Evolutionary conservation across 176 grass and related monocot genomes (phyloP).

Genomic region (Aegilops sharonensis): DNA sequence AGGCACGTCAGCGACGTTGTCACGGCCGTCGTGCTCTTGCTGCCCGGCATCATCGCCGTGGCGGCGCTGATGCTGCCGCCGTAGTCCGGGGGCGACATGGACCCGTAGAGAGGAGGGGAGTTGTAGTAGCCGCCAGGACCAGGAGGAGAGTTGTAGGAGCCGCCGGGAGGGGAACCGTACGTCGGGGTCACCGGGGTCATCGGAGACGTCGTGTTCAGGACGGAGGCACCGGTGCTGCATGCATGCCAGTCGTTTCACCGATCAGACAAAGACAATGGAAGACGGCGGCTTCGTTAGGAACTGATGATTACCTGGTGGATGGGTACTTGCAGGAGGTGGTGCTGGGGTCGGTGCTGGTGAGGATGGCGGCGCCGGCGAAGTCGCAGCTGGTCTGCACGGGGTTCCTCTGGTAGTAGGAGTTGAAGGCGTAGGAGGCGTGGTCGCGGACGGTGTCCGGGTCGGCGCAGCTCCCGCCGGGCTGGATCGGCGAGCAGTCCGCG

Average conservation of each 20-base stretch:
- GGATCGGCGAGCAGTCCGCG: slow-evolving; percentile 55
- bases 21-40: neutral
- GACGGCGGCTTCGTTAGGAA: neutral
- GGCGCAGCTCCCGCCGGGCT: slow-evolving; percentile 55
- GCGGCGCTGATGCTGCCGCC: slow-evolving; percentile 39
- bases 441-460: slow-evolving; percentile 63
- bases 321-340: slow-evolving; percentile 47
- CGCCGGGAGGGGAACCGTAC: neutral
- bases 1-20: slow-evolving; percentile 17
- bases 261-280: neutral
- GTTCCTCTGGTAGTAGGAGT: slow-evolving; percentile 68
- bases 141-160: slow-evolving; percentile 35
- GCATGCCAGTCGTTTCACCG: neutral
- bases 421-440: slow-evolving; percentile 82
- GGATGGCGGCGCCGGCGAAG: slow-evolving; percentile 52
- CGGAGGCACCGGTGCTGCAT: slow-evolving; percentile 54
- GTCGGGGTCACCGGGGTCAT: slow-evolving; percentile 33
- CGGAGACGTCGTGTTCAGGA: slow-evolving; percentile 64
- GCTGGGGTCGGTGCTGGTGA: slow-evolving; percentile 67
- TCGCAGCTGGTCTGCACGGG: slow-evolving; percentile 63
- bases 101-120: slow-evolving; percentile 42
- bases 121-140: neutral
- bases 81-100: slow-evolving; percentile 44
- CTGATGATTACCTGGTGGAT: slow-evolving; percentile 52
- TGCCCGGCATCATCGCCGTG: neutral